A percentile compares a stretch with the other conserved stretches of the same genome.
Conservation (phyloP, 306 rosid genomes). For the Parietaria judaica region DNA sequence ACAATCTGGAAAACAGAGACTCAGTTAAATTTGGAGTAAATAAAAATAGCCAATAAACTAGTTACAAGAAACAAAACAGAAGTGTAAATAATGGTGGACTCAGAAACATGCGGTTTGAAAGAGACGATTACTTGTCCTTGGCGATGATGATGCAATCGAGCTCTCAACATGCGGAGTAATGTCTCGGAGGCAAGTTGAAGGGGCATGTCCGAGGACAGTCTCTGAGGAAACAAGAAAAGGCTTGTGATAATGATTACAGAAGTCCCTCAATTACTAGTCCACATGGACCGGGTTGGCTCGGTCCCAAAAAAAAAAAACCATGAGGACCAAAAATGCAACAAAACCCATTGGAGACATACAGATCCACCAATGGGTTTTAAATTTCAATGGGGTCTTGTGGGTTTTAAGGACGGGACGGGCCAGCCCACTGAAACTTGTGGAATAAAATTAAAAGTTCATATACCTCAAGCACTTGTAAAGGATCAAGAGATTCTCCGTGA, state of each 20-base stretch:
- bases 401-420: background rate
- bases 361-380: no score
- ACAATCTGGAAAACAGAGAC: conserved; percentile 48
- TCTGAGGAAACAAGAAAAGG: conserved; percentile 39
- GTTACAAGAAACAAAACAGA: no score
- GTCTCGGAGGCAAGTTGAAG: conserved; percentile 97
- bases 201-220: conserved; percentile 85
- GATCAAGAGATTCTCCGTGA: conserved; percentile 94
- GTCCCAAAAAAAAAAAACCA: no score
- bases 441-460: conserved; percentile 9
- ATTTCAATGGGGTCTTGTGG: no score
- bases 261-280: no score
- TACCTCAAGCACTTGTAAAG: conserved; percentile 94
- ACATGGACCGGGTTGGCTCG: no score
- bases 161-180: conserved; percentile 80
- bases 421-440: background rate
- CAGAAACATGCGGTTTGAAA: background rate
- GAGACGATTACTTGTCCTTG: conserved; percentile 67
- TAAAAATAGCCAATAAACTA: no score
- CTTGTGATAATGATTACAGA: background rate
- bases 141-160: conserved; percentile 85
- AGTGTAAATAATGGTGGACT: background rate
- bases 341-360: no score
- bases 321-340: no score
- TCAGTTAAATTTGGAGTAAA: no score